Evolutionary conservation across 768 basidiomycete species (phyloP), one percentile per base, ranked within the genome.

Genomic region (Leccinum aurantiacum): DNA sequence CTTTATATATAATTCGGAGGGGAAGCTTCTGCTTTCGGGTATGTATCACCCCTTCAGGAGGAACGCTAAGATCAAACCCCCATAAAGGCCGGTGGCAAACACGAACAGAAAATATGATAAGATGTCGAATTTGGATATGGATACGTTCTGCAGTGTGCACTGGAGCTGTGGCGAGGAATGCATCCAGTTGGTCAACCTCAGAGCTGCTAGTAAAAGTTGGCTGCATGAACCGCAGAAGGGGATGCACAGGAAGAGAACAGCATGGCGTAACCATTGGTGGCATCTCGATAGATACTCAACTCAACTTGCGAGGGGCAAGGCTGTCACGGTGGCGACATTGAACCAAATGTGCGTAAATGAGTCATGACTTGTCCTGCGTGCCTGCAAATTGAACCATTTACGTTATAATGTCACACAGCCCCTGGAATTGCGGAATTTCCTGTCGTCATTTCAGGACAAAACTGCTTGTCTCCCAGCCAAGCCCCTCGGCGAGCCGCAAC

Each of bases 111-210:
- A 24, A 38, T 7, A 54, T 54, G 62, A 66, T 65, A 35, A 44
- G 58, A 70, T 57, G 11, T 22, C 6, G 44, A 17, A 19, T 60
- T 48, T 11, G 53, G 68, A 54, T 50, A 69, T 67, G 70, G 58
- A 53, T 35, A 69, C 52, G 4, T 6, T 24, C 2, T 22, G 22
- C 22, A 22, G 22, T 22, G 22, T 25, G 9, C 41, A n/a, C 19
- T 46, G 44, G 44, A 53, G 54, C 51, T 52, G 60, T 54, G 54
- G 35, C 6, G n/a, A 33, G 22, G 13, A 15, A 13, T 19, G 14
- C 44, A 44, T 6, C 10, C 44, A 14, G 27, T 46, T 11, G 7
- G 2, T 38, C 33, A 8, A 31, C 25, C 10, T 29, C 22, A 19
- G 33, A 29, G 10, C 24, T 31, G 4, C 17, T 11, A 13, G 44